phyloP scores from a whole-genome alignment of 1,284 basidiomycete species.

The Puccinia triticina region DNA sequence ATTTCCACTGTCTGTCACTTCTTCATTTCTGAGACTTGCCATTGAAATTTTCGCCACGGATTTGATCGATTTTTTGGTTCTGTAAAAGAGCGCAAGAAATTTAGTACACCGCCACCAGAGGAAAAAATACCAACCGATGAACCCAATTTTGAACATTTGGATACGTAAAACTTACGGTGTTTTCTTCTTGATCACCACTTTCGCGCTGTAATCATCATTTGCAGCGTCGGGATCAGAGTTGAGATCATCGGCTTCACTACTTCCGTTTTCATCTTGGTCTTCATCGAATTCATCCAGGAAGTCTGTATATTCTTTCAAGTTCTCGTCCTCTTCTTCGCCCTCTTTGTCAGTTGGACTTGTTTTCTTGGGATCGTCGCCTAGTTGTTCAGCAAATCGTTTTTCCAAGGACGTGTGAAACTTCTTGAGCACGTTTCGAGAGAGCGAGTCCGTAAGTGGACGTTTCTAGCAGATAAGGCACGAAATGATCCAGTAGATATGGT shows the following conservation, averaged over 20 bases:
- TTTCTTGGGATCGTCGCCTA: constrained; percentile 58
- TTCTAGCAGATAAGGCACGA: constrained; percentile 64
- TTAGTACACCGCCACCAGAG: background rate
- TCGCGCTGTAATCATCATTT: constrained; percentile 44
- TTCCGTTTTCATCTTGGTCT: constrained; percentile 19
- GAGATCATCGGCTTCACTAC: constrained; percentile 23
- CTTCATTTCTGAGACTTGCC: constrained; percentile 39
- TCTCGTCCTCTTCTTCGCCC: background rate
- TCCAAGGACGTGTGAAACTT: constrained; percentile 69
- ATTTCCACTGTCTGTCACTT: constrained; percentile 17
- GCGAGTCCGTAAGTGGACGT: constrained; percentile 71
- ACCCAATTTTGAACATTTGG: background rate
- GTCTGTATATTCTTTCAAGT: constrained; percentile 21
- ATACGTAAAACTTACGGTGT: constrained; percentile 29
- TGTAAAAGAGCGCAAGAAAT: background rate
- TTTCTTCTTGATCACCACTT: constrained; percentile 36
- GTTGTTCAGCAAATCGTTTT: constrained; percentile 67
- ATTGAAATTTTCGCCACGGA: constrained; percentile 29
- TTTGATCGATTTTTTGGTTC: constrained; percentile 30
- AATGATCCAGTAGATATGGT: constrained; percentile 34
- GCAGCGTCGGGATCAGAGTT: constrained; percentile 34
- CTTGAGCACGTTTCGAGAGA: constrained; percentile 71
- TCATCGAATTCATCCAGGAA: constrained; percentile 17
- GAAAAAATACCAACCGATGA: background rate
- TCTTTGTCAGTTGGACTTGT: constrained; percentile 9